Percentiles rank a stretch among this genome's conserved stretches.
phyloP scores from a whole-genome alignment of 2,329 filamentous ascomycete species.

The Pseudogymnoascus pannorum region DNA sequence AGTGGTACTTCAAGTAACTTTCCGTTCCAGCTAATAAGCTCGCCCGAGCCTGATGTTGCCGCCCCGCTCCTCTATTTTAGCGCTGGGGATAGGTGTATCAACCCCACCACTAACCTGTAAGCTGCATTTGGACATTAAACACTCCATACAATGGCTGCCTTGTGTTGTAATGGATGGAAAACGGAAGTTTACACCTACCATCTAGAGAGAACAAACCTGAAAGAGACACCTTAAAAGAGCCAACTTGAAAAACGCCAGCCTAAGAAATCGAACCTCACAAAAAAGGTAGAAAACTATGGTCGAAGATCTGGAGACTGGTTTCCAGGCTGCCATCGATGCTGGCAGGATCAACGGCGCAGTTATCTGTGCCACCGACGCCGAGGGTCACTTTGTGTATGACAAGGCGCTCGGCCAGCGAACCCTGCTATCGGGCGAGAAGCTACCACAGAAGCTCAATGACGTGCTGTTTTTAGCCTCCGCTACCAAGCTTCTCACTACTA shows the following conservation, averaged over 20 bases:
- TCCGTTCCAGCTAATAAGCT: background rate
- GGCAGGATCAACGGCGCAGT: slow-evolving; percentile 39
- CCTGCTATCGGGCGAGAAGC: slow-evolving; percentile 27
- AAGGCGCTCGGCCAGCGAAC: slow-evolving; percentile 35
- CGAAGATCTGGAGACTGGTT: slow-evolving; percentile 31
- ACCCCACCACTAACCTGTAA: background rate
- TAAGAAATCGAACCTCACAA: background rate
- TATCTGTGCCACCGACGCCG: slow-evolving; percentile 34
- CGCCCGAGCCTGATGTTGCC: background rate
- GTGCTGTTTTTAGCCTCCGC: slow-evolving; percentile 6
- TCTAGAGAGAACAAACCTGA: background rate
- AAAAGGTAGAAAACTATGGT: slow-evolving; percentile 5
- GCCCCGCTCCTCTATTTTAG: background rate
- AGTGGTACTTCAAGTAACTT: background rate
- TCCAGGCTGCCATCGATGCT: slow-evolving; percentile 35
- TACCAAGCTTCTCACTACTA: slow-evolving; percentile 11
- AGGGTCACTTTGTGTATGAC: slow-evolving; percentile 35
- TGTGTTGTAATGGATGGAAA: background rate
- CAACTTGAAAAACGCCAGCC: background rate
- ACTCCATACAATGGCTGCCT: background rate
- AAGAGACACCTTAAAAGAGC: background rate
- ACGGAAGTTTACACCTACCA: background rate
- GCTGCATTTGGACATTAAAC: background rate
- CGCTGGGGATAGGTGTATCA: background rate
- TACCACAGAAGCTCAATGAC: slow-evolving; percentile 2